Conservation (phyloP, 2,329 filamentous ascomycete genomes). For the Balansia obtecta region DNA sequence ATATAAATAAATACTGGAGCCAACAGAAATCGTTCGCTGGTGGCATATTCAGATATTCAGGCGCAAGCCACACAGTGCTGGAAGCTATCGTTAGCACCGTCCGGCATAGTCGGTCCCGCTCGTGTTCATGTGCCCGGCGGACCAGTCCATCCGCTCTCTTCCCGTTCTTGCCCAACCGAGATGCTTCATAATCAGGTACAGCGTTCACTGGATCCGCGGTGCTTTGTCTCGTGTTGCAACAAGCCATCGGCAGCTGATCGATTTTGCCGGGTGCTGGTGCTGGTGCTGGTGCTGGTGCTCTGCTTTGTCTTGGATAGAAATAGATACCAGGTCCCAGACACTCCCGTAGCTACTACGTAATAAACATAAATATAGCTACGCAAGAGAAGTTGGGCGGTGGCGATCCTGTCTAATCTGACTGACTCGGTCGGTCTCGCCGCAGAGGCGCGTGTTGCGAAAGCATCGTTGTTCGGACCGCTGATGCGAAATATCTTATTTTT, state of each 20-base stretch:
- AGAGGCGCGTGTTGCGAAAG: not conserved
- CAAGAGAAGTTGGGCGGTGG: not conserved
- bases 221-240: not conserved
- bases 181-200: not conserved
- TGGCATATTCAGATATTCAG: conserved; percentile 10
- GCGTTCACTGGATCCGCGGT: not conserved
- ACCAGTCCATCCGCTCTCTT: not conserved
- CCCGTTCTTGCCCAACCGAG: not conserved
- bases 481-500: not conserved
- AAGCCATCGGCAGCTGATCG: not conserved
- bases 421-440: not conserved
- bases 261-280: not conserved
- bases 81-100: conserved; percentile 6
- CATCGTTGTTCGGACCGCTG: not conserved
- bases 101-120: no score
- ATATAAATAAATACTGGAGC: not conserved
- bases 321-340: not conserved
- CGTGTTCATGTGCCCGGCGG: no score
- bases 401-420: not conserved
- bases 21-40: not conserved
- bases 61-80: conserved; percentile 12
- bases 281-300: no score
- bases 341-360: not conserved
- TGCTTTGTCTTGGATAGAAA: not conserved
- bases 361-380: not conserved